A percentile compares a stretch with the other conserved stretches of the same genome.
Conservation (phyloP, 345 rosid species). For the Garcia nutans region DNA sequence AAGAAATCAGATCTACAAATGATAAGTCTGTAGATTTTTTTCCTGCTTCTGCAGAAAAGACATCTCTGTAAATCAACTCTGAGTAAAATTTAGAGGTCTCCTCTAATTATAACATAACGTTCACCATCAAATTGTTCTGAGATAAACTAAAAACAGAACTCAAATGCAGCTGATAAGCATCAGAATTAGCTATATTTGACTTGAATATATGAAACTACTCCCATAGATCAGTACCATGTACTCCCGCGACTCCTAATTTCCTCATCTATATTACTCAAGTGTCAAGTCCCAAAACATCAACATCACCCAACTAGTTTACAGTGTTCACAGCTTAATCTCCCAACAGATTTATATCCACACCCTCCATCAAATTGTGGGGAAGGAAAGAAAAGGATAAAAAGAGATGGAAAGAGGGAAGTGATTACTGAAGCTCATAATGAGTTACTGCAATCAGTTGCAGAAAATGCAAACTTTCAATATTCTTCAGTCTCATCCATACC, state of each 20-base stretch:
- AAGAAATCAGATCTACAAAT: too few relatives aligned
- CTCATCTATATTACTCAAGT: background rate
- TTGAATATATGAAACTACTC: too few relatives aligned
- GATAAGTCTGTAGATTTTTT: too few relatives aligned
- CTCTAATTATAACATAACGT: background rate
- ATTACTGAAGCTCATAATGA: background rate
- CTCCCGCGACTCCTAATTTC: background rate
- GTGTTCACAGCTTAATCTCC: background rate
- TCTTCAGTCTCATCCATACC: background rate
- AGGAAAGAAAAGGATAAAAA: background rate
- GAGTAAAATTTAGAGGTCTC: background rate
- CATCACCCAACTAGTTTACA: background rate
- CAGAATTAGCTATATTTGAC: background rate
- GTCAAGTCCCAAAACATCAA: background rate
- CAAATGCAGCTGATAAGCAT: background rate
- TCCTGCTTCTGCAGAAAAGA: too few relatives aligned
- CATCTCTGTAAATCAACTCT: too few relatives aligned
- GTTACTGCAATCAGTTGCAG: background rate
- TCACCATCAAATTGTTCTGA: background rate
- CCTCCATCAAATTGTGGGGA: too few relatives aligned
- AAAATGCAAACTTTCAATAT: background rate
- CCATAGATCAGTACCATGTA: too few relatives aligned
- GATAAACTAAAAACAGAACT: too few relatives aligned
- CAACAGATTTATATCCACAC: too few relatives aligned
- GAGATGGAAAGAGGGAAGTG: background rate